These are phyloP conservation scores for Marvania coccoides DNA, from an alignment of 139 green algal species.

Conservation along the genomic window DNA sequence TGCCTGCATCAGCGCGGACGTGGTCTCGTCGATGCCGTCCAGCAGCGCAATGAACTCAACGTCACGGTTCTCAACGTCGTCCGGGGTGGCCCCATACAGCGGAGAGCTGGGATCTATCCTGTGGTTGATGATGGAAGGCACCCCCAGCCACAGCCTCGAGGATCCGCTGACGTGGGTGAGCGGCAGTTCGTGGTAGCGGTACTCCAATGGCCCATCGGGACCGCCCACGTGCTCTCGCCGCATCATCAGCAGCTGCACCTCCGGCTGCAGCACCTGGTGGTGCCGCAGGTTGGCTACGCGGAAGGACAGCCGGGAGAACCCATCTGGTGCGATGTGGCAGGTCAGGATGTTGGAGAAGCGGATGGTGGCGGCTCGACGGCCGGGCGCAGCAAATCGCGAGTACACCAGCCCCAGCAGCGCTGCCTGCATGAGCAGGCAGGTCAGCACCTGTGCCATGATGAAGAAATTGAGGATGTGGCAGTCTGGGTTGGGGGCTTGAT, in stretches of 20 bases:
- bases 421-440: constrained; percentile 42
- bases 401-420: constrained; percentile 63
- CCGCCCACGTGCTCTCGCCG: not conserved
- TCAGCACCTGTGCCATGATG: constrained; percentile 32
- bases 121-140: constrained; percentile 48
- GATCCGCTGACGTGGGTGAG: not conserved
- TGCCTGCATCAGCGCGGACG: constrained; percentile 18
- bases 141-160: constrained; percentile 40
- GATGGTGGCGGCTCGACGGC: constrained; percentile 34
- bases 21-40: constrained; percentile 33
- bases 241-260: constrained; percentile 25
- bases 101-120: constrained; percentile 29
- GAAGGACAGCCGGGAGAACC: constrained; percentile 41
- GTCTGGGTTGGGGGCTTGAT: constrained; percentile 37
- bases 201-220: constrained; percentile 6
- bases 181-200: constrained; percentile 12
- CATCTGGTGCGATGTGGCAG: constrained; percentile 14
- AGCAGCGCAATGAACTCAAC: constrained; percentile 30
- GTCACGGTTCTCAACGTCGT: constrained; percentile 20
- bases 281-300: constrained; percentile 57
- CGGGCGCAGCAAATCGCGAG: constrained; percentile 47
- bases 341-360: constrained; percentile 40
- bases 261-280: constrained; percentile 36
- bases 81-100: constrained; percentile 29
- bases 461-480: constrained; percentile 39